These are phyloP conservation scores for Berberis vulgaris DNA, from an alignment of 164 flowering plant genomes.

Conservation along the genomic window DNA sequence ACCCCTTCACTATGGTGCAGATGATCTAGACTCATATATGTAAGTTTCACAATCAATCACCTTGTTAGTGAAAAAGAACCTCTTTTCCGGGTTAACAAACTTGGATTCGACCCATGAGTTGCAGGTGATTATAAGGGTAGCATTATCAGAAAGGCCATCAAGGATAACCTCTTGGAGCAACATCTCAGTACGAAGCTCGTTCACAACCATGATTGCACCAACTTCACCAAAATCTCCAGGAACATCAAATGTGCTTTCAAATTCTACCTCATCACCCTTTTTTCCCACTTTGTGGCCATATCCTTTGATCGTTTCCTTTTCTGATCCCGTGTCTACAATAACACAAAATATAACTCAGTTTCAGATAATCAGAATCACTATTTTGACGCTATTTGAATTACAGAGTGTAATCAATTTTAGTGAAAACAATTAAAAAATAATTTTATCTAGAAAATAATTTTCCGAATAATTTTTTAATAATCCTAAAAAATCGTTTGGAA, in stretches of 20 bases:
- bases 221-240: slow-evolving; percentile 42
- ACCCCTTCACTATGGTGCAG: no score
- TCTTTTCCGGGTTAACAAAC: slow-evolving; percentile 27
- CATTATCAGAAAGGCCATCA: slow-evolving; percentile 24
- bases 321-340: slow-evolving; percentile 10
- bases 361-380: not conserved
- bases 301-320: slow-evolving; percentile 23
- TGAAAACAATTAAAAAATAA: no score
- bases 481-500: no score
- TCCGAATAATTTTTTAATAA: no score
- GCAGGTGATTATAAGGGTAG: slow-evolving; percentile 25
- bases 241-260: slow-evolving; percentile 28
- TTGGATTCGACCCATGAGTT: slow-evolving; percentile 60
- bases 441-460: no score
- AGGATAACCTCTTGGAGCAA: slow-evolving; percentile 30
- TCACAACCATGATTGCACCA: slow-evolving; percentile 50
- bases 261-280: slow-evolving; percentile 15
- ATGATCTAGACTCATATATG: no score
- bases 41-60: slow-evolving; percentile 12
- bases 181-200: slow-evolving; percentile 55
- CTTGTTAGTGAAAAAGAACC: slow-evolving; percentile 58
- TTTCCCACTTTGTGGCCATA: slow-evolving; percentile 20
- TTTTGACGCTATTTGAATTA: no score
- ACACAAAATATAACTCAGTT: not conserved
- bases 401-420: no score